Evolutionary conservation across 306 rosid genomes (phyloP), one percentile per base, ranked within the genome.

Genomic region (Alnus glutinosa): DNA sequence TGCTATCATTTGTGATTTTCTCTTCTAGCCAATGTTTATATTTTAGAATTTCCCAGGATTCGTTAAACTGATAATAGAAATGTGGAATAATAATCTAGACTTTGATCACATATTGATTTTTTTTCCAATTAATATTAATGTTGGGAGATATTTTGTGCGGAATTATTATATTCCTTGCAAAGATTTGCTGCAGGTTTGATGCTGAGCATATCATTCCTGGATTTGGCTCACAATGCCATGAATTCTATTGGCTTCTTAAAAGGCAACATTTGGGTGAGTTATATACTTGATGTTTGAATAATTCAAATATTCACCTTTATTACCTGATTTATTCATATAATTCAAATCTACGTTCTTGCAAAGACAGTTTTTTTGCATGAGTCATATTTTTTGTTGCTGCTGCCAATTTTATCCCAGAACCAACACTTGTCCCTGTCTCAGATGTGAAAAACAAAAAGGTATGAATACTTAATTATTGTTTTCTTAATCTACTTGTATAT

Each of bases 151-250:
- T 42, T 4, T 68, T 42, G 28, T 42, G 10, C 36, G 0, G 50
- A 62, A n/a, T 18, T 55, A 23, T 74, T 73, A 42, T 47, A 47
- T 57, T 71, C 73, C 48, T 36, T 77, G 75, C 85, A 93, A 98
- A 97, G 98, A 75, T 95, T 95, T 87, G 99, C 99, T 51, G 98
- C 97, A 68, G 99, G 99, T 80, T 84, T 95, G 79, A 91, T 95
- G 98, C 85, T 95, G 46, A 95, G 99, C 87, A 95, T 91, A 75
- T 95, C 99, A 44, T 93, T 96, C 89, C 90, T 96, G 54, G 99
- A 96, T 85, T 88, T 96, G 75, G 99, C 99, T 89, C 99, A 93
- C 81, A 96, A 93, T 77, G 97, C 99, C 76, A 82, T 93, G 50
- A 96, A 96, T 84, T 89, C 99, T 9, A 87, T 96, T 48, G 99